Evolutionary conservation across 2,329 filamentous ascomycete species (phyloP).

Genomic region (Phialocephala subalpina): DNA sequence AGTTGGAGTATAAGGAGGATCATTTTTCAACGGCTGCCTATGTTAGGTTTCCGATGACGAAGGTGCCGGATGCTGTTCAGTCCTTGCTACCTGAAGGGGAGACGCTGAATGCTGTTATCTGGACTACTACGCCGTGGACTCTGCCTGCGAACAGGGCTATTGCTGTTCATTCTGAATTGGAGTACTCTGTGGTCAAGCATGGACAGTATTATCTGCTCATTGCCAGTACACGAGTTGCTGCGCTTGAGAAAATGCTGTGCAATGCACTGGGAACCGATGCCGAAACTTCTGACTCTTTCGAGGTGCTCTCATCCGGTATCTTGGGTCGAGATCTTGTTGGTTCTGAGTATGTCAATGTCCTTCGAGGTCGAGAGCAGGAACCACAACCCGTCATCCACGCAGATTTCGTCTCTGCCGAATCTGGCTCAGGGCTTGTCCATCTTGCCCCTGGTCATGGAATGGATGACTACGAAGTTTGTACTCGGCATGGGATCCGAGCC

Average conservation of each 20-base stretch:
- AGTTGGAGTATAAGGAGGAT: conserved; percentile 82
- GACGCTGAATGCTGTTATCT: conserved; percentile 81
- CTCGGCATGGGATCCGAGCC: conserved; percentile 72
- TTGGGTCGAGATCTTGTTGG: conserved; percentile 71
- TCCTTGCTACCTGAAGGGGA: conserved; percentile 50
- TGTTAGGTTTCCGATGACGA: conserved; percentile 76
- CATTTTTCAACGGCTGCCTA: conserved; percentile 79
- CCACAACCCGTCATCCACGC: conserved; percentile 79
- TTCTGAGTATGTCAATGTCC: conserved; percentile 73
- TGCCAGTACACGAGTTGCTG: conserved; percentile 74
- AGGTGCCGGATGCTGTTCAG: conserved; percentile 53
- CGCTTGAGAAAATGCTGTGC: conserved; percentile 54
- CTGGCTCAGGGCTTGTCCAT: conserved; percentile 96
- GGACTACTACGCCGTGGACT: conserved; percentile 99
- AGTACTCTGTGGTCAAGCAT: conserved; percentile 73
- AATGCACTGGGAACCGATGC: neutral
- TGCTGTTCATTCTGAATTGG: conserved; percentile 77
- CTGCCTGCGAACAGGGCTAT: conserved; percentile 92
- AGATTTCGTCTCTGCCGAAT: conserved; percentile 86
- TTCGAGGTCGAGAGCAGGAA: conserved; percentile 65
- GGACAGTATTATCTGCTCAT: conserved; percentile 71
- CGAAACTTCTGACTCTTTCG: conserved; percentile 25
- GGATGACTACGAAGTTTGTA: conserved; percentile 91
- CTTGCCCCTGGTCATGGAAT: conserved; percentile 94
- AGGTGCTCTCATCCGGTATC: conserved; percentile 63